phyloP scores from a whole-genome alignment of 345 rosid genomes.

The Lepidium africanum region DNA sequence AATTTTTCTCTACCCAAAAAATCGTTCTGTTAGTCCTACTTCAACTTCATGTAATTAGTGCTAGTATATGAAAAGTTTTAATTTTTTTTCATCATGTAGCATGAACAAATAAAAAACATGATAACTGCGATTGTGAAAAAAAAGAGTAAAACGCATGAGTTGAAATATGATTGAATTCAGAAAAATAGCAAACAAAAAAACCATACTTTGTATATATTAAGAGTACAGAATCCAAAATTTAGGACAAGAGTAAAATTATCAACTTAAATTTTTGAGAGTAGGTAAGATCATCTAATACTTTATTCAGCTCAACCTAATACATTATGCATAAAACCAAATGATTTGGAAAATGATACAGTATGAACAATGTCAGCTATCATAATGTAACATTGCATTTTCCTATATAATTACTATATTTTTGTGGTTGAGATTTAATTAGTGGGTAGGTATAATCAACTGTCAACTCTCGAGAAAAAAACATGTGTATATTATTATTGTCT shows the following conservation, averaged over 20 bases:
- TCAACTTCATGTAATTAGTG: too few relatives aligned
- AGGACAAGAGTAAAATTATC: not conserved
- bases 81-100: too few relatives aligned
- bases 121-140: too few relatives aligned
- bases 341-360: not conserved
- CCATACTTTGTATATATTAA: too few relatives aligned
- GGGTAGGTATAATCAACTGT: constrained; percentile 6
- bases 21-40: too few relatives aligned
- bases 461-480: not conserved
- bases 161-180: too few relatives aligned
- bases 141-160: too few relatives aligned
- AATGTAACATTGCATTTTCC: not conserved
- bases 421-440: constrained; percentile 7
- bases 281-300: constrained; percentile 8
- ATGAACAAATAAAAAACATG: too few relatives aligned
- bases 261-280: constrained; percentile 2
- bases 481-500: not conserved
- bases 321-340: constrained; percentile 20
- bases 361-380: not conserved
- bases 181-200: too few relatives aligned
- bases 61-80: too few relatives aligned
- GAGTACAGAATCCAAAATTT: not conserved
- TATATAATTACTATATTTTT: not conserved
- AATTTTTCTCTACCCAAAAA: too few relatives aligned
- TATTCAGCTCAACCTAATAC: constrained; percentile 15